phyloP scores from a whole-genome alignment of 2,329 filamentous ascomycete species.

The Chaetomium strumarium region DNA sequence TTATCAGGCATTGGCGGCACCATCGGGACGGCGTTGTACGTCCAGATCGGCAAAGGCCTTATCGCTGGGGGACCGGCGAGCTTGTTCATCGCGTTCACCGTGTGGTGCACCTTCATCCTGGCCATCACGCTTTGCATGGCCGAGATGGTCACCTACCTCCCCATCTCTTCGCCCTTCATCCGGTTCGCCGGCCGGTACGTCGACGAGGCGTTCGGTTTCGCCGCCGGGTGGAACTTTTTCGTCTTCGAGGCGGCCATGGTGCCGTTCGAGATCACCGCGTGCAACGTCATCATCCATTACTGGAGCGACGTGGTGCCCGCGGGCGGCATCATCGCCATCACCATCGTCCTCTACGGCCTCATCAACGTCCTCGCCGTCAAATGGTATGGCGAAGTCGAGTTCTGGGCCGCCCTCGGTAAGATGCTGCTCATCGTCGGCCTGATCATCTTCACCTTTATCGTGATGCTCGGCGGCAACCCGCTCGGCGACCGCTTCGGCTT shows the following conservation, averaged over 20 bases:
- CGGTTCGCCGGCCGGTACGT: constrained; percentile 70
- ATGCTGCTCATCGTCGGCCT: constrained; percentile 66
- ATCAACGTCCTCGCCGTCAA: constrained; percentile 70
- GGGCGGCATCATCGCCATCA: constrained; percentile 53
- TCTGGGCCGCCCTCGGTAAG: constrained; percentile 67
- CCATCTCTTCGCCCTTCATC: constrained; percentile 73
- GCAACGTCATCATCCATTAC: constrained; percentile 56
- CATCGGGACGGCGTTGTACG: constrained; percentile 56
- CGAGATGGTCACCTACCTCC: constrained; percentile 72
- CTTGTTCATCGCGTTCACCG: constrained; percentile 52
- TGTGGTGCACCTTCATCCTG: constrained; percentile 58
- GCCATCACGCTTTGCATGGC: constrained; percentile 57
- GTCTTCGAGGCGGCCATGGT: constrained; percentile 62
- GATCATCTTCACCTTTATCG: constrained; percentile 71
- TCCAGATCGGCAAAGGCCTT: constrained; percentile 53
- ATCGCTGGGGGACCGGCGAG: constrained; percentile 54
- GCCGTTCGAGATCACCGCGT: constrained; percentile 62
- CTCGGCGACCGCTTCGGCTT: constrained; percentile 67
- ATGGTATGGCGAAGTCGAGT: constrained; percentile 73
- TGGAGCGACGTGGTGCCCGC: constrained; percentile 54
- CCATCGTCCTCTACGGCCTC: constrained; percentile 39
- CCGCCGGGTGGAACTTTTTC: constrained; percentile 70
- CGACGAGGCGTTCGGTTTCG: constrained; percentile 68
- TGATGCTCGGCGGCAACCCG: constrained; percentile 79
- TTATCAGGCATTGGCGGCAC: constrained; percentile 54